A percentile compares a stretch with the other conserved stretches of the same genome.
phyloP scores from a whole-genome alignment of 768 basidiomycete species.

The Thelephora aurantiotincta region DNA sequence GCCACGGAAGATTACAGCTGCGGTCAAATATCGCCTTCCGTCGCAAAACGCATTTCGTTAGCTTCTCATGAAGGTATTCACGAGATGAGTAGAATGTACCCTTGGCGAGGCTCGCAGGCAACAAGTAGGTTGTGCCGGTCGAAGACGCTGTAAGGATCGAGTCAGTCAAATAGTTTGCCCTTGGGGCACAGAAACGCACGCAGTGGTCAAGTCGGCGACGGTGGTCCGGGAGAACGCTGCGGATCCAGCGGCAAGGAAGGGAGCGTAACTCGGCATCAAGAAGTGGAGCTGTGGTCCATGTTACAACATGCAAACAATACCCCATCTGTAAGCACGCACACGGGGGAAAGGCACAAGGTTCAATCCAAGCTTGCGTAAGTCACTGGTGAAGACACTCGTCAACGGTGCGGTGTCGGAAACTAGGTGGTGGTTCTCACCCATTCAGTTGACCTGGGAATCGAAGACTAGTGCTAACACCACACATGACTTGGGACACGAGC shows the following conservation, averaged over 20 bases:
- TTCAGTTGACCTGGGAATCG: constrained; percentile 93
- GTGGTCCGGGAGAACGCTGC: constrained; percentile 45
- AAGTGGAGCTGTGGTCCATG: constrained; percentile 64
- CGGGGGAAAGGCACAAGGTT: constrained; percentile 96
- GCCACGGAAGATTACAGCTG: constrained; percentile 80
- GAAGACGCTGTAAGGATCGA: constrained; percentile 39
- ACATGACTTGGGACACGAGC: constrained; percentile 85
- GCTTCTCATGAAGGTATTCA: neutral
- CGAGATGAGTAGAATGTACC: constrained; percentile 27
- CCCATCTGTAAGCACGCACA: constrained; percentile 24
- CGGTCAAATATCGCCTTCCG: constrained; percentile 69
- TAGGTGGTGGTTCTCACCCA: constrained; percentile 31
- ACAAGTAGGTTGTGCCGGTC: constrained; percentile 71
- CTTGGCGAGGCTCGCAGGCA: constrained; percentile 68
- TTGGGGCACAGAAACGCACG: constrained; percentile 29
- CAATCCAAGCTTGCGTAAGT: constrained; percentile 81
- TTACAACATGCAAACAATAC: neutral
- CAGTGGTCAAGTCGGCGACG: constrained; percentile 56
- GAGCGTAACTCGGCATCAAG: constrained; percentile 91
- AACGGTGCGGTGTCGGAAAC: constrained; percentile 1
- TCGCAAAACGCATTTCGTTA: neutral
- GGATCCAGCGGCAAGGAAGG: constrained; percentile 59
- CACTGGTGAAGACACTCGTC: constrained; percentile 26
- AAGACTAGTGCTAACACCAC: constrained; percentile 83
- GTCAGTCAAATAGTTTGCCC: constrained; percentile 2